Base-by-base conservation (phyloP, 1,284 basidiomycete genomes). In the Pseudozyma tsukubaensis region DNA sequence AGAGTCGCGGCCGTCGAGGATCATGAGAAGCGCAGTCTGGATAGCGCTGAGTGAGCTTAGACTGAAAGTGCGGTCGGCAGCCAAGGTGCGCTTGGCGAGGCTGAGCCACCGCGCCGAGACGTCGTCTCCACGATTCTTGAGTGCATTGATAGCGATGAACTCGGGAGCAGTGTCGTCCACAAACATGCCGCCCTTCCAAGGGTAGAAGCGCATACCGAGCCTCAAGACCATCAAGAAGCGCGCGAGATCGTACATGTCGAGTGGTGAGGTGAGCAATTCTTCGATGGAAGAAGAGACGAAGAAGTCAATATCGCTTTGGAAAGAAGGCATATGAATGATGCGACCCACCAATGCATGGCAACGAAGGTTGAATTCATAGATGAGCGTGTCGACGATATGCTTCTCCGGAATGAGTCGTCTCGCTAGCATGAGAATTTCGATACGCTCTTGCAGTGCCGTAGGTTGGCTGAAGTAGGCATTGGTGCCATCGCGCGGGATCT, bases 141-240 rank as follows among this genome's bases (percentile, higher is more conserved):
- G 59, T 0, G 64, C 59, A 29, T 78, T 64, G 59, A 75, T 65
- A 10, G 71, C 72, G 36, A 63, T 57, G 34, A 78, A 75, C 39
- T 64, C 71, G 21, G 65, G 62, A 11, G 59, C 62, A 11, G 51
- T 54, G 4, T 72, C 49, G 29, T 72, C 68, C 56, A 55, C 48
- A 42, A 68, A 60, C 52, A 69, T 45, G 43, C 36, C 45, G 11
- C 50, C 51, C 14, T 60, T 61, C 69, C 72, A 72, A 2, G 79
- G 78, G 32, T 78, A 79, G 65, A 81, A 81, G 24, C 73, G 62
- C 63, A 80, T 55, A 16, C 71, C 79, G 29, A 79, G 58, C 34
- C 72, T 59, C 14, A 81, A 55, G n/a, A 80, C 58, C 65, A 80
- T 74, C 9, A 80, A 48, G 45, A 61, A 69, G 32, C 71, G 49